Base-by-base conservation (phyloP, 2,329 filamentous ascomycete species). In the Pleomassaria siparia region DNA sequence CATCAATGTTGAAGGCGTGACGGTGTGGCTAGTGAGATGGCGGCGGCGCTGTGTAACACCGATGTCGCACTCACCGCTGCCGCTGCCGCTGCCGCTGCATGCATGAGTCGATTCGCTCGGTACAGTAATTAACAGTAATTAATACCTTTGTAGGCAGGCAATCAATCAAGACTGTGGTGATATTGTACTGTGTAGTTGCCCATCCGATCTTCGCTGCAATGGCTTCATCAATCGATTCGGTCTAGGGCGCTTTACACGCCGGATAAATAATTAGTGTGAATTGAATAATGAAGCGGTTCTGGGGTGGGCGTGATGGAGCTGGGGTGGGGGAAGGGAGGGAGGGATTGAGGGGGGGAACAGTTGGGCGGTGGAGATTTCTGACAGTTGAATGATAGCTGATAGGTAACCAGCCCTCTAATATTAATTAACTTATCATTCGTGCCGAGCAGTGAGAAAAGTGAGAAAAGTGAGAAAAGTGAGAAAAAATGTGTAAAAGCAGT, bases 401-500 rank as follows among this genome's bases (percentile, higher is more conserved):
- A n/a, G n/a, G n/a, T n/a, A n/a, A n/a, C n/a, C n/a, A n/a, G n/a
- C n/a, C n/a, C n/a, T n/a, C n/a, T n/a, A n/a, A n/a, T n/a, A n/a
- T n/a, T n/a, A n/a, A n/a, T n/a, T n/a, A n/a, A n/a, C n/a, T n/a
- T n/a, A n/a, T n/a, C n/a, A n/a, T n/a, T n/a, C n/a, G n/a, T n/a
- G n/a, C 25, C 7, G 12, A 12, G 7, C 25, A 7, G 12, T 7
- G 25, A 26, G 25, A 26, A 12, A 7, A 21, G 11, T 32, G 16
- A n/a, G n/a, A n/a, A n/a, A n/a, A n/a, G n/a, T n/a, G n/a, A n/a
- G n/a, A n/a, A n/a, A n/a, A n/a, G n/a, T 7, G 13, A 8, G 45
- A 47, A 39, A 47, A 47, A 47, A 43, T 39, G 13, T 10, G 36
- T 28, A 41, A 33, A 46, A 26, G n/a, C 16, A 13, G 45, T 37